These are phyloP conservation scores for Cadophora sp. DNA, from an alignment of 2,329 filamentous ascomycete species.

Conservation along the genomic window DNA sequence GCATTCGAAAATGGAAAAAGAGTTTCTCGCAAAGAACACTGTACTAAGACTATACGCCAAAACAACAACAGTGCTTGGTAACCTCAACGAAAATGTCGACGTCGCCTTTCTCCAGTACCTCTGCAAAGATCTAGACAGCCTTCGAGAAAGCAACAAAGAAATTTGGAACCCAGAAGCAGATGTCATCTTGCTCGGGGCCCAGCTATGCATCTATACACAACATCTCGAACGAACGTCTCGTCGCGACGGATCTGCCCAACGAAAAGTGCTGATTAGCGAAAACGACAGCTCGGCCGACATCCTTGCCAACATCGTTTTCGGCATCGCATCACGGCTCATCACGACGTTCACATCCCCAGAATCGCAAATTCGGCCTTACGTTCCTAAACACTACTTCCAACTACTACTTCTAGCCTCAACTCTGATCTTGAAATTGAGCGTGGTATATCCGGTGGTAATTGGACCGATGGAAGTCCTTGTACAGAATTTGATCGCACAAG, in stretches of 20 bases:
- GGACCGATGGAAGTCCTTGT: slow-evolving; percentile 8
- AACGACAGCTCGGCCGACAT: slow-evolving; percentile 11
- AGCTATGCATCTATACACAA: slow-evolving; percentile 23
- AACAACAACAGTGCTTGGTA: slow-evolving; percentile 5
- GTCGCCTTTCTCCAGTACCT: slow-evolving; percentile 19
- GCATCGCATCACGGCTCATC: slow-evolving; percentile 10
- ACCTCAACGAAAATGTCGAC: slow-evolving; percentile 17
- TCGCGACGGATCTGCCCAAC: neutral
- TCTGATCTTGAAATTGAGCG: slow-evolving; percentile 19
- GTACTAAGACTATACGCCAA: neutral
- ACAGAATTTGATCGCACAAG: slow-evolving; percentile 9
- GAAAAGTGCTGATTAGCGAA: neutral
- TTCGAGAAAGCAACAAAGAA: slow-evolving; percentile 17
- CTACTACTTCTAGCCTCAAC: slow-evolving; percentile 20
- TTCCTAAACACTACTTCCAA: slow-evolving; percentile 25
- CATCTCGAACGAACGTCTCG: slow-evolving; percentile 20
- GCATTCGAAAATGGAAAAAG: slow-evolving; percentile 1
- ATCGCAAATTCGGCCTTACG: neutral
- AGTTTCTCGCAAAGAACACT: slow-evolving; percentile 4
- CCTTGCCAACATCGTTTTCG: neutral
- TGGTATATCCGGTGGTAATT: slow-evolving; percentile 2
- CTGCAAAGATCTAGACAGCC: slow-evolving; percentile 22
- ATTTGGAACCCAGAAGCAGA: slow-evolving; percentile 24
- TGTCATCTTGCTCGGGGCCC: slow-evolving; percentile 19
- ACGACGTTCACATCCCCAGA: slow-evolving; percentile 6